Conservation (phyloP, 140 eudicot species). For the Flaveria floridana region DNA sequence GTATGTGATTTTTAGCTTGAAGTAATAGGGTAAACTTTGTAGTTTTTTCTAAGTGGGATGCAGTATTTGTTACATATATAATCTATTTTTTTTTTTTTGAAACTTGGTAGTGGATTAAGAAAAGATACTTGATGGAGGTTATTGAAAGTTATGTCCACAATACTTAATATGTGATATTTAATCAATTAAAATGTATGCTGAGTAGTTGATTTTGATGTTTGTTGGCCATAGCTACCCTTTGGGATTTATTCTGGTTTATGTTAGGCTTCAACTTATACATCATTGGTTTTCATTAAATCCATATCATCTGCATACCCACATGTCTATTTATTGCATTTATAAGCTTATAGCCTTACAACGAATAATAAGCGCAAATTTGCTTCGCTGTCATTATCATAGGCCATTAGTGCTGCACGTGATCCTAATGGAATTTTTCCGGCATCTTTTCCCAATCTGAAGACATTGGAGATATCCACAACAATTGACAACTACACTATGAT, state of each 20-base stretch:
- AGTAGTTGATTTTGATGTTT: background rate
- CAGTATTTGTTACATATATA: no score
- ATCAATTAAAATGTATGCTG: background rate
- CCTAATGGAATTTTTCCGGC: background rate
- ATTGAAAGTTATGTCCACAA: background rate
- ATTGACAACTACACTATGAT: background rate
- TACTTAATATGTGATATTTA: background rate
- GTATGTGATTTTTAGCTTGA: no score
- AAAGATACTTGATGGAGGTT: no score
- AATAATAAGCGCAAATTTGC: background rate
- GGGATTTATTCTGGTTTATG: background rate
- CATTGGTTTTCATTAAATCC: background rate
- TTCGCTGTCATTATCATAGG: conserved; percentile 2
- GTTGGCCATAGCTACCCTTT: background rate
- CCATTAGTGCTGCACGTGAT: background rate
- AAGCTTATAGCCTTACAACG: background rate
- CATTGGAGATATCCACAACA: conserved; percentile 7
- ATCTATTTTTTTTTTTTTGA: no score
- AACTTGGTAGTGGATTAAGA: no score
- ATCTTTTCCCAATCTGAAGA: conserved; percentile 26
- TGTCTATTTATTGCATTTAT: background rate
- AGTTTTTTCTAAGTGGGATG: no score
- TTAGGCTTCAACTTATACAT: background rate
- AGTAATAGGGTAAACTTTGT: no score
- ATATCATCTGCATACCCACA: background rate